A percentile compares a stretch with the other conserved stretches of the same genome.
These are phyloP conservation scores for Coemansia guatemalensis DNA, from an alignment of 192 early-diverging fungal genomes.

Conservation along the genomic window DNA sequence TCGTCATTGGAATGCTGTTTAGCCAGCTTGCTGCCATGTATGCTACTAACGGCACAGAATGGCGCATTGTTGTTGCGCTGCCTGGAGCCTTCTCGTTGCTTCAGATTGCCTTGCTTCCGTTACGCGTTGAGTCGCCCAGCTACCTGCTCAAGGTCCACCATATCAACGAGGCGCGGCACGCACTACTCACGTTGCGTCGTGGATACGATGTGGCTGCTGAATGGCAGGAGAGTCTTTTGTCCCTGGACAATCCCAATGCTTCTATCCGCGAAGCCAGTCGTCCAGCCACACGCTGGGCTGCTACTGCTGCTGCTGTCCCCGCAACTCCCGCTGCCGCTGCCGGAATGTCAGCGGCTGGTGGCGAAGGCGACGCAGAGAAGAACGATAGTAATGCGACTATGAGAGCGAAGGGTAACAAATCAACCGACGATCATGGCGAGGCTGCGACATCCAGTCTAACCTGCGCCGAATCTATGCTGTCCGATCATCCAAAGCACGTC, in stretches of 20 bases:
- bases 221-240: constrained; percentile 54
- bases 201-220: constrained; percentile 60
- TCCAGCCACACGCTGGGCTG: neutral
- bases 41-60: constrained; percentile 55
- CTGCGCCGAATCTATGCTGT: constrained; percentile 2
- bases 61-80: constrained; percentile 67
- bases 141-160: constrained; percentile 63
- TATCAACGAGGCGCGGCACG: constrained; percentile 60
- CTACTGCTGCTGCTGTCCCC: neutral
- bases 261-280: neutral
- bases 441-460: constrained; percentile 16
- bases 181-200: constrained; percentile 60
- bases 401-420: constrained; percentile 7
- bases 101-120: constrained; percentile 60
- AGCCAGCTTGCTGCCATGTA: constrained; percentile 61
- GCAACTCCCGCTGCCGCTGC: neutral
- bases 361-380: neutral
- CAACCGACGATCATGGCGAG: neutral
- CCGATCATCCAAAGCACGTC: constrained; percentile 1
- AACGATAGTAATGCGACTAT: constrained; percentile 24
- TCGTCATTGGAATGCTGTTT: constrained; percentile 73
- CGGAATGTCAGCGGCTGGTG: neutral
- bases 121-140: constrained; percentile 68
- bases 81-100: constrained; percentile 58
- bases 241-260: constrained; percentile 15